Evolutionary conservation across 345 rosid species (phyloP).

Genomic region (Dipteronia dyeriana): DNA sequence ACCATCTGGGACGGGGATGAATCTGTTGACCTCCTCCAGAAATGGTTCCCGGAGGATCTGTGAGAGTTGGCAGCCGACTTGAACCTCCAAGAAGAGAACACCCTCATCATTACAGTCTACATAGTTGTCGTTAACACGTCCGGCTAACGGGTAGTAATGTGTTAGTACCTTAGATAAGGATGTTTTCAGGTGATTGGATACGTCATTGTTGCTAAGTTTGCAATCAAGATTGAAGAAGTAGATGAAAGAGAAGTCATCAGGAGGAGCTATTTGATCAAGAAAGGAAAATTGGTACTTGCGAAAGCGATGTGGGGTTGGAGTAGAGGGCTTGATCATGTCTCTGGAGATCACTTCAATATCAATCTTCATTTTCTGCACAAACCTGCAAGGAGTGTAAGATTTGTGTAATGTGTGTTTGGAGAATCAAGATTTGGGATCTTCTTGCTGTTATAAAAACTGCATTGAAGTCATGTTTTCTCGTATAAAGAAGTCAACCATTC

Average conservation of each 20-base stretch:
- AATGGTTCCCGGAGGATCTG: neutral
- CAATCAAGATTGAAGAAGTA: constrained; percentile 31
- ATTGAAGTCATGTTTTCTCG: no score
- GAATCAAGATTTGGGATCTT: no score
- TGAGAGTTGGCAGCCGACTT: constrained; percentile 5
- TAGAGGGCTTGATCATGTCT: constrained; percentile 37
- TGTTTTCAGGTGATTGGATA: neutral
- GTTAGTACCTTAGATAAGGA: neutral
- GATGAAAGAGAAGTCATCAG: constrained; percentile 34
- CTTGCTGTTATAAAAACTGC: neutral
- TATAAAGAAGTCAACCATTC: neutral
- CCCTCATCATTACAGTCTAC: constrained; percentile 2
- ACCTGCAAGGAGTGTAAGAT: neutral
- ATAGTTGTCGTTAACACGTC: neutral
- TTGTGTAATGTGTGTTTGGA: neutral
- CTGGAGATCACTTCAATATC: constrained; percentile 25
- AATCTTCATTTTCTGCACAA: constrained; percentile 19
- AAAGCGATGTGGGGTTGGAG: constrained; percentile 40
- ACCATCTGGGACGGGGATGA: neutral
- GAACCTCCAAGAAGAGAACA: neutral
- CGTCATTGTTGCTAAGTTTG: neutral
- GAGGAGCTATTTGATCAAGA: constrained; percentile 41
- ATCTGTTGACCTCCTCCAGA: neutral
- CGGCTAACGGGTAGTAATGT: constrained; percentile 4
- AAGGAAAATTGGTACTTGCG: constrained; percentile 35